A percentile compares a stretch with the other conserved stretches of the same genome.
phyloP scores from a whole-genome alignment of 495 filamentous ascomycete species.

The Amniculicola lignicola region DNA sequence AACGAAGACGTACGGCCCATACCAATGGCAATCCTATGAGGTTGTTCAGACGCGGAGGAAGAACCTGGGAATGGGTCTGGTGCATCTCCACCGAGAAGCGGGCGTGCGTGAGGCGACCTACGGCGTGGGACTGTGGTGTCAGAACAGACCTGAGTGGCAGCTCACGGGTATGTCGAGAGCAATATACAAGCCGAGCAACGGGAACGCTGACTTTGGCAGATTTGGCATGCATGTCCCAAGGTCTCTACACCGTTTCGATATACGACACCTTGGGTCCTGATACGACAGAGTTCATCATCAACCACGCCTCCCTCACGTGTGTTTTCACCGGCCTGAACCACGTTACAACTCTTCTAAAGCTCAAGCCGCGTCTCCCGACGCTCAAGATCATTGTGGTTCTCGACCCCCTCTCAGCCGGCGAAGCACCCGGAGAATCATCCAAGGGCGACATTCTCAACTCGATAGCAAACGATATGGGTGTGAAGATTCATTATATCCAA shows the following conservation, averaged over 20 bases:
- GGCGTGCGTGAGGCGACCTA: slow-evolving; percentile 63
- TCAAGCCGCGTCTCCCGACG: slow-evolving; percentile 71
- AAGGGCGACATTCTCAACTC: slow-evolving; percentile 74
- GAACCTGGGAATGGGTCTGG: slow-evolving; percentile 82
- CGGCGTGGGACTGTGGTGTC: slow-evolving; percentile 88
- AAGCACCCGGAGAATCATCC: slow-evolving; percentile 69
- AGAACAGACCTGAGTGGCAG: slow-evolving; percentile 97
- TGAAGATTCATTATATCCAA: slow-evolving; percentile 72
- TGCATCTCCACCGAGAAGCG: slow-evolving; percentile 71
- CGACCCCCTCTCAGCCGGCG: slow-evolving; percentile 80
- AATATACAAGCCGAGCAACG: not conserved
- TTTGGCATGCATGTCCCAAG: slow-evolving; percentile 84
- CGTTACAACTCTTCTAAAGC: slow-evolving; percentile 78
- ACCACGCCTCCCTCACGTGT: slow-evolving; percentile 72
- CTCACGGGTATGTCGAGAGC: slow-evolving; percentile 76
- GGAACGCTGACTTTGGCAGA: slow-evolving; percentile 51
- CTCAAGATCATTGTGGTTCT: slow-evolving; percentile 88
- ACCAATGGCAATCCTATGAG: slow-evolving; percentile 79
- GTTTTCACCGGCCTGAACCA: slow-evolving; percentile 81
- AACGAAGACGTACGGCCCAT: slow-evolving; percentile 73
- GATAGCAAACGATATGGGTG: slow-evolving; percentile 66
- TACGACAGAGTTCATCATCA: slow-evolving; percentile 91
- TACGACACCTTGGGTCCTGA: slow-evolving; percentile 94
- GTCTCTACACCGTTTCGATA: slow-evolving; percentile 85
- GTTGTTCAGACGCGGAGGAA: slow-evolving; percentile 75